Conservation (phyloP, 306 rosid genomes). For the Cucumis melo region DNA sequence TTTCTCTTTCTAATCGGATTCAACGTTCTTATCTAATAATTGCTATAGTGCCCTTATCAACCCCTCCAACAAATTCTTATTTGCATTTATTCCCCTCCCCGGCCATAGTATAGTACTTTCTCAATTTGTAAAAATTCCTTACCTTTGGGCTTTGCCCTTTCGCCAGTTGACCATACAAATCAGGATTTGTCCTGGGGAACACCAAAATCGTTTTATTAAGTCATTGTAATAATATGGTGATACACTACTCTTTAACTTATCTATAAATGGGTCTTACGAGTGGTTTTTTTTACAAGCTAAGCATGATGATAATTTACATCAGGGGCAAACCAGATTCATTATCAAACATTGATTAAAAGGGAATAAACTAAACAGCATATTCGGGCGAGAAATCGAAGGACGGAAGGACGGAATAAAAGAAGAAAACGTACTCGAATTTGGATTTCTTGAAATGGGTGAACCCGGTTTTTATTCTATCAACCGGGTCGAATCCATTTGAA, state of each 20-base stretch:
- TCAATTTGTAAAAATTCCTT: background rate
- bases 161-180: constrained; percentile 55
- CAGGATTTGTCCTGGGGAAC: constrained; percentile 53
- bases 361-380: constrained; percentile 15
- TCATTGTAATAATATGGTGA: too few relatives aligned
- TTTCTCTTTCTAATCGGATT: background rate
- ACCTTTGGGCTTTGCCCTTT: constrained; percentile 92
- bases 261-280: too few relatives aligned
- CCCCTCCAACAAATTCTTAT: background rate
- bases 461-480: constrained; percentile 60
- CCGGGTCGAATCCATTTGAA: constrained; percentile 24
- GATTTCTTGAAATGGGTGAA: constrained; percentile 54
- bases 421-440: constrained; percentile 50
- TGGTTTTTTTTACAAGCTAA: too few relatives aligned
- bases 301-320: background rate
- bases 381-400: background rate
- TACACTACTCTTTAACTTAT: too few relatives aligned
- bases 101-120: background rate
- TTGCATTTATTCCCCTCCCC: background rate
- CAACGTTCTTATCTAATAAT: background rate
- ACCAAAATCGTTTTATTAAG: too few relatives aligned
- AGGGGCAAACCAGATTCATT: constrained; percentile 9
- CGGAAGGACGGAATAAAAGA: background rate
- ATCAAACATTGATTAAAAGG: background rate
- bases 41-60: background rate